Base-by-base conservation (phyloP, 2,329 filamentous ascomycete species). In the Volutella citrinella region DNA sequence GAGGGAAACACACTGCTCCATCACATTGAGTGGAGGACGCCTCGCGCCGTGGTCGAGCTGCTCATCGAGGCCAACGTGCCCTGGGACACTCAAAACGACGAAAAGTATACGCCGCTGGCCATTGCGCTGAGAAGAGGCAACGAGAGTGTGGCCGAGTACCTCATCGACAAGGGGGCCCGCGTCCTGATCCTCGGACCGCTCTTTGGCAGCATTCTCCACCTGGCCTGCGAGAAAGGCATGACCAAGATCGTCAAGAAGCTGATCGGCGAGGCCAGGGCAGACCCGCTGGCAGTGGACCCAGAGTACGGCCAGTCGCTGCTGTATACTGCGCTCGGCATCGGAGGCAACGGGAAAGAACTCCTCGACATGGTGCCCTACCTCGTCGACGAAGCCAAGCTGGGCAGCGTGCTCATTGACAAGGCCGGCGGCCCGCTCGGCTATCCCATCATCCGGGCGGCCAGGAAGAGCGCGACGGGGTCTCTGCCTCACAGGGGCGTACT, bases 161-260 rank as follows among this genome's bases (percentile, higher is more conserved):
- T 36, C 27, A 36, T 32, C 22, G 10, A 17, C 21, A 20, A 24
- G 19, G 28, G 28, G 13, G 34, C 34, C 12, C 14, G 23, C 13
- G 27, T 23, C 9, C 12, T 21, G 12, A n/a, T 36, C 21, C 22
- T 14, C 18, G 7, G 9, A 4, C 34, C 21, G 3, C 8, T 13
- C 13, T 22, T 36, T 13, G 34, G 34, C 11, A 36, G 22, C 23
- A 22, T 36, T 4, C 19, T 36, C 7, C 21, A 36, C 20, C 13
- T 36, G 5, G 34, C 34, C n/a, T 35, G 32, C n/a, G n/a, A n/a
- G n/a, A n/a, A n/a, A n/a, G n/a, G n/a, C n/a, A n/a, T n/a, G n/a
- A n/a, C n/a, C n/a, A n/a, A n/a, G n/a, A 26, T 15, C 13, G 24
- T 26, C 13, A 26, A 26, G 24, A 13, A 14, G 24, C n/a, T 26